phyloP scores from a whole-genome alignment of 2,329 filamentous ascomycete genomes.

The Chaetomiaceae sp. region DNA sequence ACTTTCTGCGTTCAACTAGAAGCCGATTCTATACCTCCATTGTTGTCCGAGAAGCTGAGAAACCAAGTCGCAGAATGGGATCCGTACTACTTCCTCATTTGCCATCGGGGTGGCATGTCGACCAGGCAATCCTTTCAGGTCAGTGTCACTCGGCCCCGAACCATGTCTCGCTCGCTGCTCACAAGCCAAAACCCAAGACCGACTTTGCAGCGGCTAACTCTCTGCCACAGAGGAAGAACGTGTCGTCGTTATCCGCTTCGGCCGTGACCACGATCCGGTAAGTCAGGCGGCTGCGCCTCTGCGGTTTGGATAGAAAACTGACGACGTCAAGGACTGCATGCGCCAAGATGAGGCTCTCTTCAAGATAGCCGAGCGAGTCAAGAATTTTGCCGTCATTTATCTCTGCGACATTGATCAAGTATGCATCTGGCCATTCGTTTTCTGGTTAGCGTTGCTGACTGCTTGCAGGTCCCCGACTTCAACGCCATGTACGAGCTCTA shows the following conservation, averaged over 20 bases:
- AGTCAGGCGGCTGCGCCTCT: neutral
- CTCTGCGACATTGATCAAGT: constrained; percentile 50
- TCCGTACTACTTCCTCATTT: constrained; percentile 92
- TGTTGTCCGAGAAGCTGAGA: neutral
- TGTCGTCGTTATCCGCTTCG: constrained; percentile 89
- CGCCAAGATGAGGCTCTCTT: constrained; percentile 88
- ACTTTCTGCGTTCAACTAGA: no score
- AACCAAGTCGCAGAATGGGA: constrained; percentile 46
- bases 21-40: no score
- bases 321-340: constrained; percentile 48
- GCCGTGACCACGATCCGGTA: constrained; percentile 73
- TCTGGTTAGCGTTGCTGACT: no score
- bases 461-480: constrained; percentile 26
- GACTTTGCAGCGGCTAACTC: constrained; percentile 1
- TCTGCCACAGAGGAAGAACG: constrained; percentile 69
- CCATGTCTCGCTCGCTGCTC: constrained; percentile 27
- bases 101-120: constrained; percentile 92
- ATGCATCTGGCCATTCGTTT: no score
- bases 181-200: constrained; percentile 29
- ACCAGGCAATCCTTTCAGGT: constrained; percentile 75
- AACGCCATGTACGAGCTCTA: constrained; percentile 73
- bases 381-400: constrained; percentile 82
- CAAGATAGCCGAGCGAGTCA: constrained; percentile 86
- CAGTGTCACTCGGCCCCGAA: constrained; percentile 28
- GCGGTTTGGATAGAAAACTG: neutral